Evolutionary conservation across 2,329 filamentous ascomycete species (phyloP), one percentile per base, ranked within the genome.

Genomic region (Colletotrichum lupini): DNA sequence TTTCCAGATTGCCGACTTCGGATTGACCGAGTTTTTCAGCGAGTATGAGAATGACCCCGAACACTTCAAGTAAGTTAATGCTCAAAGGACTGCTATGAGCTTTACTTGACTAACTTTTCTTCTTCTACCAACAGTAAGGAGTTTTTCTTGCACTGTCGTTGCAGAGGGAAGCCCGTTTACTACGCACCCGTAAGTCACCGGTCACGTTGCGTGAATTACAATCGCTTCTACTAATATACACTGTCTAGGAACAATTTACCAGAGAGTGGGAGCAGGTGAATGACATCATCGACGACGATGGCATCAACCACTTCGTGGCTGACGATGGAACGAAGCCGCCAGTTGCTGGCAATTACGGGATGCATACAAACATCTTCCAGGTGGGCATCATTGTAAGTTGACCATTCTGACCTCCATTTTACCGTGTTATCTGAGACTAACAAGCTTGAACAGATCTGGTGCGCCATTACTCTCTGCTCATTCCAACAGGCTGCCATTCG

Each of bases 341-440:
- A 5, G 53, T 77, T 28, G 76, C 76, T 7, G 76, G 76, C 4
- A 75, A 76, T 49, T 77, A 76, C 30, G 74, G 75, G 5, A 75
- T 75, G 59, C 74, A 73, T 46, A 61, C 57, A 19, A 77, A 77
- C 30, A 35, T 76, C 28, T 77, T 71, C 62, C 74, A 73, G 42
- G 62, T 76, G 19, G 76, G 72, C n/a, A 59, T 67, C 16, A 74
- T 75, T 24, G 76, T 77, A 7, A 32, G 62, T 68, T 16, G 19
- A 24, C 7, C 28, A 9, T 2, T 19, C 2, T 28, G 9, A 14
- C 2, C 37, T 42, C 24, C 19, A 2, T 16, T 42, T 28, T 24
- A 30, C 5, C 5, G 14, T 11, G 14, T 19, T 49, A 22, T 4
- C 26, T 3, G 5, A 30, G 14, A 24, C 35, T 75, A 49, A 75